Percentiles rank a stretch among this genome's conserved stretches.
Conservation (phyloP, 306 rosid species). For the Vachellia collinsii region DNA sequence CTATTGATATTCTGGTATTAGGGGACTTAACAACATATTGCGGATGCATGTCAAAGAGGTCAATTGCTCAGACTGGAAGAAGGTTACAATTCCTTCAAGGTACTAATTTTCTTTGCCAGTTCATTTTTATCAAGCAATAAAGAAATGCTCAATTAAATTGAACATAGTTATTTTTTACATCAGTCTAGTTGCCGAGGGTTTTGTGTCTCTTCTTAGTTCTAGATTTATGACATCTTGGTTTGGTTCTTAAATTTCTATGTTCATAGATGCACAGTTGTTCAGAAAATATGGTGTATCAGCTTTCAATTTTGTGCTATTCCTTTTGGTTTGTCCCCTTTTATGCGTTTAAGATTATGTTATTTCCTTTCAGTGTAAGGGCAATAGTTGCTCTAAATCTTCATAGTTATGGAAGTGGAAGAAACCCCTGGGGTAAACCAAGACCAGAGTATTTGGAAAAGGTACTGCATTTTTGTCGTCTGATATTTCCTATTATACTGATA, state of each 20-base stretch:
- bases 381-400: conserved; percentile 86
- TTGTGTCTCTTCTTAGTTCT: background rate
- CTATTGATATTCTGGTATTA: conserved; percentile 40
- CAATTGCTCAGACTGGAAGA: conserved; percentile 84
- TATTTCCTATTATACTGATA: background rate
- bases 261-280: conserved; percentile 1
- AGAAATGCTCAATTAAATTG: background rate
- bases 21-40: conserved; percentile 87
- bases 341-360: conserved; percentile 32
- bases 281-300: background rate
- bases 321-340: conserved; percentile 24
- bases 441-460: conserved; percentile 97
- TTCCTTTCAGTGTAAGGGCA: conserved; percentile 79
- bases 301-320: background rate
- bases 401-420: conserved; percentile 97
- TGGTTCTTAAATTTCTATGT: background rate
- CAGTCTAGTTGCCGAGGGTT: background rate
- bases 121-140: conserved; percentile 2
- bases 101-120: conserved; percentile 31
- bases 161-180: background rate
- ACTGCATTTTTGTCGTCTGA: conserved; percentile 20
- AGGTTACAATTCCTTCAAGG: conserved; percentile 83
- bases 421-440: conserved; percentile 89
- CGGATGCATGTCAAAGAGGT: conserved; percentile 83
- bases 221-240: background rate